phyloP scores from a whole-genome alignment of 108 stramenopile species.

The Nitzschia putrida region DNA sequence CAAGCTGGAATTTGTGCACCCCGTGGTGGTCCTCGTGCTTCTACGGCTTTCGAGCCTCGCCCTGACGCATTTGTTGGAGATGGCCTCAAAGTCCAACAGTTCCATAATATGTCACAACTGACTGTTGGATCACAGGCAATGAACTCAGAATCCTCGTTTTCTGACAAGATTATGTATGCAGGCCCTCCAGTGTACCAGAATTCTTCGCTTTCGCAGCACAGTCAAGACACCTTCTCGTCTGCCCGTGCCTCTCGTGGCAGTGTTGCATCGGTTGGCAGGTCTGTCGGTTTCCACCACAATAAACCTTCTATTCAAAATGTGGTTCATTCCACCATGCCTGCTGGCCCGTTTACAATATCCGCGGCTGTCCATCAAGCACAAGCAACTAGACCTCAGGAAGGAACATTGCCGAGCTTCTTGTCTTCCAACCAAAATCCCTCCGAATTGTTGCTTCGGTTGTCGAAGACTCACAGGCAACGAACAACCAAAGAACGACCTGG shows the following conservation, averaged over 20 bases:
- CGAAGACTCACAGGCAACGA: not conserved
- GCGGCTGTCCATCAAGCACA: not conserved
- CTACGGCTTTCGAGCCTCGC: not conserved
- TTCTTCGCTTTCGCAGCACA: conserved; percentile 4
- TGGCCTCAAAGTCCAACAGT: not conserved
- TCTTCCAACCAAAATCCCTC: not conserved
- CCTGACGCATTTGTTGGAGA: conserved; percentile 1
- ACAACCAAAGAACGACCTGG: too few relatives aligned
- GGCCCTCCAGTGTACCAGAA: conserved; percentile 16
- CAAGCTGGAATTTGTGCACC: not conserved
- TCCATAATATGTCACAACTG: conserved; percentile 8
- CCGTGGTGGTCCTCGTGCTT: not conserved
- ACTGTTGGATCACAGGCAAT: conserved; percentile 1
- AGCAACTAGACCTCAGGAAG: not conserved
- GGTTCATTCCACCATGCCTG: not conserved
- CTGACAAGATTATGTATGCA: not conserved
- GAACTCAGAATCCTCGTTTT: not conserved
- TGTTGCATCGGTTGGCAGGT: not conserved
- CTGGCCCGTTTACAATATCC: not conserved
- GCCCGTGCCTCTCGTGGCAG: not conserved
- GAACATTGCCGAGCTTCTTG: not conserved
- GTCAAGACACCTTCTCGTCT: not conserved
- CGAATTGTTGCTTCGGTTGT: not conserved
- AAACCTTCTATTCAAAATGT: not conserved
- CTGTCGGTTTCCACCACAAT: not conserved